Evolutionary conservation across 768 basidiomycete genomes (phyloP).

Genomic region (Rhodotorula babjevae): DNA sequence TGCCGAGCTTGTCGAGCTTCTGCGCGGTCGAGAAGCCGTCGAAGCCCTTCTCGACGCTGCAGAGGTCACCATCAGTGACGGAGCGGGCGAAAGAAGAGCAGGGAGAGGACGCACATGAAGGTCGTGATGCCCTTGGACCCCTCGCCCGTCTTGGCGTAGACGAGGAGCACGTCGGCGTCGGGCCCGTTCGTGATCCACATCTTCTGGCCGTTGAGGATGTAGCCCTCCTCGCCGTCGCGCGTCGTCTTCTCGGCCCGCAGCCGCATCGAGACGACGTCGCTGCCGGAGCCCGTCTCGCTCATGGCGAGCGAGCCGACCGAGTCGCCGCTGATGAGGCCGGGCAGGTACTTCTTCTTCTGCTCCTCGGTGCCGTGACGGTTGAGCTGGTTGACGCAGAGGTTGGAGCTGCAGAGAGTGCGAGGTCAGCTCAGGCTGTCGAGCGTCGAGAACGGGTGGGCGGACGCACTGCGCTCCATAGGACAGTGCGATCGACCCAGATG

Average conservation of each 20-base stretch:
- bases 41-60: constrained; percentile 66
- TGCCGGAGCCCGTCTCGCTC: constrained; percentile 82
- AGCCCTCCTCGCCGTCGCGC: constrained; percentile 56
- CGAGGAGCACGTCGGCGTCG: constrained; percentile 78
- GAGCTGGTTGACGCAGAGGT: constrained; percentile 79
- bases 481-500: constrained; percentile 85
- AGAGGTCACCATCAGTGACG: neutral
- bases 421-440: constrained; percentile 47
- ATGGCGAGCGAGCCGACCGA: constrained; percentile 84
- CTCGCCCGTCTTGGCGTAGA: constrained; percentile 82
- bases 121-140: constrained; percentile 86
- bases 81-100: accelerated
- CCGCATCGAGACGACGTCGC: constrained; percentile 89
- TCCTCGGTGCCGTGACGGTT: constrained; percentile 73
- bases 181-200: constrained; percentile 85
- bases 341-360: constrained; percentile 80
- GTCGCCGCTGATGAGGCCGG: constrained; percentile 67
- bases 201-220: constrained; percentile 79
- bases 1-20: constrained; percentile 91
- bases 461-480: constrained; percentile 77
- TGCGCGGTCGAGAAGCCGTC: constrained; percentile 81
- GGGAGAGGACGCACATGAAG: constrained; percentile 56
- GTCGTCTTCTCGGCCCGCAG: constrained; percentile 68
- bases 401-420: constrained; percentile 52
- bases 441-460: too few relatives aligned